phyloP scores from a whole-genome alignment of 306 rosid species.

The Trifolium dubium region DNA sequence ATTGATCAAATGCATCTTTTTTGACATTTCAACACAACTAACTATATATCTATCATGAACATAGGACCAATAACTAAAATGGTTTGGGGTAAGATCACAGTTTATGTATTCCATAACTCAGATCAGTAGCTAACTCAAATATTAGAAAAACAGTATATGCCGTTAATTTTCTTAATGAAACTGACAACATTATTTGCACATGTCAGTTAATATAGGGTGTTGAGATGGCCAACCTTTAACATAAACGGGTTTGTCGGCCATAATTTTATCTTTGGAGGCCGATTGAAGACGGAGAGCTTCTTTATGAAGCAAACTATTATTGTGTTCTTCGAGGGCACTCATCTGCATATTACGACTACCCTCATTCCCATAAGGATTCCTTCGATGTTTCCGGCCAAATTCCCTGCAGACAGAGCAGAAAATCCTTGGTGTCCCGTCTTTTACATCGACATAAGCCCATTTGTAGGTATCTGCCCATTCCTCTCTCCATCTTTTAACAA shows the following conservation, averaged over 20 bases:
- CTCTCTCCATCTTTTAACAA: slow-evolving; percentile 99
- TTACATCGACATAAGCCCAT: slow-evolving; percentile 96
- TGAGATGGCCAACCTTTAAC: slow-evolving; percentile 75
- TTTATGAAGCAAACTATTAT: slow-evolving; percentile 97
- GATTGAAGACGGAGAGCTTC: slow-evolving; percentile 98
- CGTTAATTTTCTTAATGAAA: slow-evolving; percentile 1
- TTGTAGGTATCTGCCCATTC: slow-evolving; percentile 99
- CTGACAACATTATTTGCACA: slow-evolving; percentile 19
- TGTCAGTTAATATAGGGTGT: slow-evolving; percentile 30
- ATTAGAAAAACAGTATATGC: slow-evolving; percentile 10
- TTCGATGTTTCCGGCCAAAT: slow-evolving; percentile 93
- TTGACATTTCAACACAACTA: slow-evolving; percentile 25
- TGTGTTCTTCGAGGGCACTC: slow-evolving; percentile 98
- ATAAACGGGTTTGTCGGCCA: slow-evolving; percentile 84
- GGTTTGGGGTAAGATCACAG: slow-evolving; percentile 19
- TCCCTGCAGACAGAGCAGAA: slow-evolving; percentile 98
- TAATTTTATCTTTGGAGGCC: slow-evolving; percentile 92
- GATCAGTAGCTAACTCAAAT: background rate
- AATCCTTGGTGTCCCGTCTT: slow-evolving; percentile 95
- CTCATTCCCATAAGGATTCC: slow-evolving; percentile 97
- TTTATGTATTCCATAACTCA: background rate
- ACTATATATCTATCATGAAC: slow-evolving; percentile 13
- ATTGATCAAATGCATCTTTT: slow-evolving; percentile 24
- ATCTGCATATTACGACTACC: slow-evolving; percentile 99
- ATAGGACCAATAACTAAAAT: slow-evolving; percentile 3